Base-by-base conservation (phyloP, 1,284 basidiomycete species). In the Ustilago loliicola region DNA sequence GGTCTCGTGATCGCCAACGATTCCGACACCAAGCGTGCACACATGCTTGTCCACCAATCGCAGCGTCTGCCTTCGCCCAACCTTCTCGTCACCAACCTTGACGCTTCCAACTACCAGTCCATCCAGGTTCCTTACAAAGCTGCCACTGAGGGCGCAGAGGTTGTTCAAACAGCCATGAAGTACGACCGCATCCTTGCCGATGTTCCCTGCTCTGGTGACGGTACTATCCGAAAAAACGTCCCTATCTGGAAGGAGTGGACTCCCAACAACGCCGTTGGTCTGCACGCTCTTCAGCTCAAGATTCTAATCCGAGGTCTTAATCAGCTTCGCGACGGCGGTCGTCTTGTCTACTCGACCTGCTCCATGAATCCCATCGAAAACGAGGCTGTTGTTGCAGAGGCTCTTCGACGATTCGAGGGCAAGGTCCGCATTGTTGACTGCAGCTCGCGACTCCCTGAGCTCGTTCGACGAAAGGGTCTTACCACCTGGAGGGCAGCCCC, bases 321-420 rank as follows among this genome's bases (percentile, higher is more conserved):
- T 70, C 90, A 98, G 88, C 90, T 99, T 51, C 92, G 93, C 77
- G 90, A 91, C 3, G 91, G 92, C 23, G 96, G 96, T 13, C 91
- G 94, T 40, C 92, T 99, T 67, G 96, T 98, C 29, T 99, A 99
- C 87, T 99, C 96, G 4, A 99, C 96, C 0, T 99, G 97, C 86
- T 98, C 96, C 1, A 89, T 99, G 81, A 99, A 99, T 87, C 97
- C 96, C 1, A 90, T 96, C 32, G 97, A 99, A 88, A 98, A 99
- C 86, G 97, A 99, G 87, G 94, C 97, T 9, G 96, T 99, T 68
- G 89, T 99, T 34, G 93, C 94, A 1, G 92, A 93, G 36, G 95
- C 84, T 4, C 57, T 86, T 36, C 77, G 83, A 29, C 79, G 81
- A 48, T 73, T 70, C 56, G 55, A 36, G 58, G 69, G 79, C 91